Conservation (phyloP, 116 monocot genomes). For the Papilionanthe hybrid region DNA sequence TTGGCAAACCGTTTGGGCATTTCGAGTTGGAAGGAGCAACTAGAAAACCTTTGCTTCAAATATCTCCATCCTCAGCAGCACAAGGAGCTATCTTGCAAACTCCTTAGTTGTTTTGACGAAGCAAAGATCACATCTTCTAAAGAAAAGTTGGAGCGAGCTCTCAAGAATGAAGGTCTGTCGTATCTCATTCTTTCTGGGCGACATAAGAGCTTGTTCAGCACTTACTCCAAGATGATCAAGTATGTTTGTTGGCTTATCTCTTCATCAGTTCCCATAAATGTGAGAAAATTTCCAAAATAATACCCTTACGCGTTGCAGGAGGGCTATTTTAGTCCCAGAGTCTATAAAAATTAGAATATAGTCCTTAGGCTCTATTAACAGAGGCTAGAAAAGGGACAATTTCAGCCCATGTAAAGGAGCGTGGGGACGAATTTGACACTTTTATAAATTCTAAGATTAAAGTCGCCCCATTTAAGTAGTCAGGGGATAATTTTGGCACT, state of each 20-base stretch:
- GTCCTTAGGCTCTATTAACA: too few relatives aligned
- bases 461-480: too few relatives aligned
- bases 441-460: too few relatives aligned
- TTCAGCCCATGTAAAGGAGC: too few relatives aligned
- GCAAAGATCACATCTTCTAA: constrained; percentile 39
- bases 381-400: too few relatives aligned
- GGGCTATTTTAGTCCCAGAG: too few relatives aligned
- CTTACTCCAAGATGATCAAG: constrained; percentile 61
- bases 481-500: too few relatives aligned
- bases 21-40: constrained; percentile 47
- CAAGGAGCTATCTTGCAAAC: constrained; percentile 26
- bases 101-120: constrained; percentile 31
- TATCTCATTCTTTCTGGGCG: constrained; percentile 44
- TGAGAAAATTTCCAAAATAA: too few relatives aligned
- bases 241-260: constrained; percentile 12
- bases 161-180: constrained; percentile 29
- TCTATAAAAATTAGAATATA: too few relatives aligned
- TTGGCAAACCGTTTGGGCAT: constrained; percentile 47
- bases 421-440: too few relatives aligned
- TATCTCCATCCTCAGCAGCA: constrained; percentile 38
- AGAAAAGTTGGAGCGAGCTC: constrained; percentile 32
- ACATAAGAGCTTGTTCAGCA: constrained; percentile 52
- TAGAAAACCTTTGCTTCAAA: constrained; percentile 53
- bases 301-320: too few relatives aligned
- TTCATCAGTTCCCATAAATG: not conserved